These are phyloP conservation scores for Aspergillus pseudonomiae DNA, from an alignment of 2,329 filamentous ascomycete species.

Conservation along the genomic window DNA sequence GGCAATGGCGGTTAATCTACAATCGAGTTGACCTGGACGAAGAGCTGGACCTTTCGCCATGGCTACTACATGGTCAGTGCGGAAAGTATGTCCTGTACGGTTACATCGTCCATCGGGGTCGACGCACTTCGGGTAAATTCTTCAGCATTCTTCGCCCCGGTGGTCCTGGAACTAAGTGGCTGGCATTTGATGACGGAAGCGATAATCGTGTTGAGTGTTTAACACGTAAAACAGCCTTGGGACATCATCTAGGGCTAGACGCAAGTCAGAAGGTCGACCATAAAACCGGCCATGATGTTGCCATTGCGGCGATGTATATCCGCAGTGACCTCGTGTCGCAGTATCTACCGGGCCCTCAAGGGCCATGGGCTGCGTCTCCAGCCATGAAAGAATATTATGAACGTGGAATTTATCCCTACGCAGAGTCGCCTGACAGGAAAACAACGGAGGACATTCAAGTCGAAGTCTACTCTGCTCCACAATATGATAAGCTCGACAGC, in stretches of 20 bases:
- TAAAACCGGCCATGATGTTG: slow-evolving; percentile 51
- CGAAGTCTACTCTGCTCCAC: slow-evolving; percentile 44
- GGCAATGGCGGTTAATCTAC: slow-evolving; percentile 60
- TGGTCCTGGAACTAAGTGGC: slow-evolving; percentile 60
- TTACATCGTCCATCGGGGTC: slow-evolving; percentile 62
- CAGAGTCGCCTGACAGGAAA: slow-evolving; percentile 16
- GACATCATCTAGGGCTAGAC: slow-evolving; percentile 53
- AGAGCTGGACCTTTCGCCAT: slow-evolving; percentile 49
- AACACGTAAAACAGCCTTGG: slow-evolving; percentile 58
- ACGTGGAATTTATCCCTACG: slow-evolving; percentile 26
- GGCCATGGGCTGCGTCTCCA: slow-evolving; percentile 52
- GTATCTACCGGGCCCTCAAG: slow-evolving; percentile 46
- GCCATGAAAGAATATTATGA: slow-evolving; percentile 46
- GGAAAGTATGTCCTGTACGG: slow-evolving; percentile 61
- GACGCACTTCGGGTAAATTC: slow-evolving; percentile 61
- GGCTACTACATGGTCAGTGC: slow-evolving; percentile 36
- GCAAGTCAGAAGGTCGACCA: slow-evolving; percentile 45
- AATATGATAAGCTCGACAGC: slow-evolving; percentile 38
- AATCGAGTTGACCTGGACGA: slow-evolving; percentile 62
- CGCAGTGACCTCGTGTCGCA: slow-evolving; percentile 51
- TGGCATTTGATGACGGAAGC: slow-evolving; percentile 60
- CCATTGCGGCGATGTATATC: slow-evolving; percentile 61
- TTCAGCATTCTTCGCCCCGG: slow-evolving; percentile 62
- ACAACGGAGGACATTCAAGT: slow-evolving; percentile 35
- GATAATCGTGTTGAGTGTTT: slow-evolving; percentile 60